Percentiles rank a stretch among this genome's conserved stretches.
phyloP scores from a whole-genome alignment of 176 grass and related monocot genomes.

The Areca catechu region DNA sequence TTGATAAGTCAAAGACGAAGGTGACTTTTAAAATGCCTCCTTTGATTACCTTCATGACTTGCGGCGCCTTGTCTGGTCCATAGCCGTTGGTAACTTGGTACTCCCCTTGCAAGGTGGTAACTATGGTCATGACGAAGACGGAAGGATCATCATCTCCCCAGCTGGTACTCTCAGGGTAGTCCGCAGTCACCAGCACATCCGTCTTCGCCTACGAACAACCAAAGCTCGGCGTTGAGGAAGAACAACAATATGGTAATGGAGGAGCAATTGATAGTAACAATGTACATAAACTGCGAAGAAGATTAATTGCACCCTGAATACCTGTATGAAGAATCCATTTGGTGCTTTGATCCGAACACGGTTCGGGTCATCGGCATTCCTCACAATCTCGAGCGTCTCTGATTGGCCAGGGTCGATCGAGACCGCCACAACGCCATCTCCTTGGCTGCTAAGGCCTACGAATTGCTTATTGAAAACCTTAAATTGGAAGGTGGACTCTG shows the following conservation, averaged over 20 bases:
- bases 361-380: slow-evolving; percentile 11
- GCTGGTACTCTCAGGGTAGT: slow-evolving; percentile 23
- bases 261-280: too few species aligned
- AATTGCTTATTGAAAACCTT: slow-evolving; percentile 37
- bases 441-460: slow-evolving; percentile 22
- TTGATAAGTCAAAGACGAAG: too few species aligned
- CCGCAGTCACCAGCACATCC: slow-evolving; percentile 28
- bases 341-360: slow-evolving; percentile 40
- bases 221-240: too few species aligned
- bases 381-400: slow-evolving; percentile 48
- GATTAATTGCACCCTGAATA: neutral
- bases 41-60: slow-evolving; percentile 30
- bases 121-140: slow-evolving; percentile 29
- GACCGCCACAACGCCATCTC: slow-evolving; percentile 21
- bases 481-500: slow-evolving; percentile 38
- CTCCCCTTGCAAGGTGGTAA: slow-evolving; percentile 37
- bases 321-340: slow-evolving; percentile 57
- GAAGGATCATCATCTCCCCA: slow-evolving; percentile 60
- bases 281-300: too few species aligned
- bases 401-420: slow-evolving; percentile 20
- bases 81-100: slow-evolving; percentile 67
- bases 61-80: slow-evolving; percentile 17
- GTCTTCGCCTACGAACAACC: slow-evolving; percentile 24
- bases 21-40: too few species aligned
- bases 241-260: too few species aligned